A percentile compares a stretch with the other conserved stretches of the same genome.
Evolutionary conservation across 2,329 filamentous ascomycete genomes (phyloP).

Genomic region (Exophiala aquamarina): DNA sequence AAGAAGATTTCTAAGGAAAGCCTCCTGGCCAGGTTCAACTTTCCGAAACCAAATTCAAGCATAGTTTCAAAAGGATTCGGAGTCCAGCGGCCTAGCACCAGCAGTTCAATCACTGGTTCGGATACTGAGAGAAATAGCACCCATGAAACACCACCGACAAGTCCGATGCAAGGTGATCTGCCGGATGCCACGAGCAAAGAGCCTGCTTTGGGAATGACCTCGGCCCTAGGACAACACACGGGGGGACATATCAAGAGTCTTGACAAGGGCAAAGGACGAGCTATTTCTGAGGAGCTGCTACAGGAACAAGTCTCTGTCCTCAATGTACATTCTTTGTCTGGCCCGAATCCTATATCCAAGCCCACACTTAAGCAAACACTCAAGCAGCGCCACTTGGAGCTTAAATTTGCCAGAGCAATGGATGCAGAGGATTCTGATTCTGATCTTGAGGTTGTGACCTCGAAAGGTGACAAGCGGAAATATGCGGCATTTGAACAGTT

Average conservation of each 20-base stretch:
- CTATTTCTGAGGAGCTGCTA: constrained; percentile 21
- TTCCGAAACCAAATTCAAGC: constrained; percentile 34
- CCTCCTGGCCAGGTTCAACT: constrained; percentile 82
- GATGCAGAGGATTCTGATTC: constrained; percentile 41
- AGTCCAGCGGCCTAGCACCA: constrained; percentile 35
- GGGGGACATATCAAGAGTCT: constrained; percentile 1
- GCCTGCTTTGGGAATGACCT: background rate
- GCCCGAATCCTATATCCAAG: no score
- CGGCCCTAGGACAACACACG: background rate
- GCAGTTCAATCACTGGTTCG: constrained; percentile 53
- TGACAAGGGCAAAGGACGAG: constrained; percentile 66
- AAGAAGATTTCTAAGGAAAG: constrained; percentile 86
- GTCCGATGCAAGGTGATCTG: constrained; percentile 43
- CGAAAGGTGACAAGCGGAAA: constrained; percentile 39
- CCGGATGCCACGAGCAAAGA: constrained; percentile 24
- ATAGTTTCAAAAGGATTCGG: constrained; percentile 13
- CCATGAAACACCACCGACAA: constrained; percentile 70
- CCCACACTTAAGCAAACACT: background rate
- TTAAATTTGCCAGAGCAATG: background rate
- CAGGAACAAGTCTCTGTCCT: no score
- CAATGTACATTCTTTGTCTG: no score
- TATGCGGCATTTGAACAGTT: constrained; percentile 68
- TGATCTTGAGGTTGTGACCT: constrained; percentile 63
- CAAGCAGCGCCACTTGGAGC: background rate
- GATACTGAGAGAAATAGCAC: constrained; percentile 44